phyloP scores from a whole-genome alignment of 2,329 filamentous ascomycete species.

The Stylonectria norvegica region DNA sequence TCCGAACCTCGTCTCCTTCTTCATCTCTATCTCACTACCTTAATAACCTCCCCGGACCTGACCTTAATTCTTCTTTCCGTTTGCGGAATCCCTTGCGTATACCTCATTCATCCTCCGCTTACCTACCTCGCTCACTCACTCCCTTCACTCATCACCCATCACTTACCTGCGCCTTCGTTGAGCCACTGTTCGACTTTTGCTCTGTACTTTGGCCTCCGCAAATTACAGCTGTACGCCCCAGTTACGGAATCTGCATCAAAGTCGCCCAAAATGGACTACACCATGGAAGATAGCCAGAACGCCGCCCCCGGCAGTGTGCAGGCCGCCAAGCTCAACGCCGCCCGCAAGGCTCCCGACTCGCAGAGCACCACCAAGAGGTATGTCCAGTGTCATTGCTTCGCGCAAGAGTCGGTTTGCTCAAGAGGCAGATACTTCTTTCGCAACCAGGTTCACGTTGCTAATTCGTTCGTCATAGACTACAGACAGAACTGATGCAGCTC shows the following conservation, averaged over 20 bases:
- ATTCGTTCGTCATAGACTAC: constrained; percentile 58
- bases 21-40: constrained; percentile 3
- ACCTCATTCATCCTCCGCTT: neutral
- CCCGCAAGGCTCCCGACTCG: constrained; percentile 59
- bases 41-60: constrained; percentile 12
- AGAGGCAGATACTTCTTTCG: neutral
- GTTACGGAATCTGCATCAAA: no score
- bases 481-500: constrained; percentile 96
- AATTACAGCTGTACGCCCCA: no score
- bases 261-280: constrained; percentile 38
- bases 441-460: constrained; percentile 6
- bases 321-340: constrained; percentile 57
- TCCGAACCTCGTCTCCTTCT: constrained; percentile 2
- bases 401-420: no score
- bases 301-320: constrained; percentile 60
- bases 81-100: constrained; percentile 17
- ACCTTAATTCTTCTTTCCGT: constrained; percentile 17
- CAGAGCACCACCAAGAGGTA: constrained; percentile 79
- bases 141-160: neutral
- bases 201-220: no score
- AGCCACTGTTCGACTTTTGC: no score
- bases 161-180: no score
- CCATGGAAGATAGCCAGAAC: constrained; percentile 61
- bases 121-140: neutral
- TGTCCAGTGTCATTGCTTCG: constrained; percentile 20